Evolutionary conservation across 768 basidiomycete species (phyloP).

Genomic region (Phanerodontia chrysosporium): DNA sequence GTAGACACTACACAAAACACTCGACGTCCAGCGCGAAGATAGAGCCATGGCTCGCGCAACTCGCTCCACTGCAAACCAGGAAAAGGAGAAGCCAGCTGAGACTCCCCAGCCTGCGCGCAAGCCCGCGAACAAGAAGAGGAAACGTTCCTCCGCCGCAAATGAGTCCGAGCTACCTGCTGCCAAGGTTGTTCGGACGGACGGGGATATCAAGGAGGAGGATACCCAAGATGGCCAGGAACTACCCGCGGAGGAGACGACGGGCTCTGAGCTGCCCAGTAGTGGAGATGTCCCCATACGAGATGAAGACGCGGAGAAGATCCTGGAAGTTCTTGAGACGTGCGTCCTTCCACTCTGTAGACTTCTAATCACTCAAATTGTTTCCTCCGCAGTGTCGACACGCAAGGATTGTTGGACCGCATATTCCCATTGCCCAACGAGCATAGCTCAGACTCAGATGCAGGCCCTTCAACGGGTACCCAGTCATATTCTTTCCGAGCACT

Average conservation of each 20-base stretch:
- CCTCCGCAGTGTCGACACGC: constrained; percentile 56
- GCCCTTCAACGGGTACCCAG: constrained; percentile 18
- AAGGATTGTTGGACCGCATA: constrained; percentile 77
- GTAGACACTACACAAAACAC: constrained; percentile 12
- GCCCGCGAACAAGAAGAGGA: constrained; percentile 56
- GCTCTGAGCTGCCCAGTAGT: constrained; percentile 30
- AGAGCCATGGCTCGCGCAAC: constrained; percentile 70
- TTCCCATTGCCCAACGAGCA: constrained; percentile 50
- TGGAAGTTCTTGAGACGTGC: constrained; percentile 57
- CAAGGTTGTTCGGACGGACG: constrained; percentile 47
- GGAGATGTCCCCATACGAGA: constrained; percentile 46
- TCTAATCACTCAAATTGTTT: constrained; percentile 4
- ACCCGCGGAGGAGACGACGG: constrained; percentile 15
- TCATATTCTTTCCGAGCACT: constrained; percentile 52
- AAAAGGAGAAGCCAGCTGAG: constrained; percentile 31
- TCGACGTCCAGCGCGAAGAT: constrained; percentile 2
- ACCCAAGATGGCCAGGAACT: constrained; percentile 20
- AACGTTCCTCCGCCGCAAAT: constrained; percentile 47
- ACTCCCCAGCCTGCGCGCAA: constrained; percentile 27
- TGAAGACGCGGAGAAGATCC: constrained; percentile 47
- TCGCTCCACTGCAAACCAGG: constrained; percentile 51
- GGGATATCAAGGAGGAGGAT: constrained; percentile 29
- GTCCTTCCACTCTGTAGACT: constrained; percentile 17
- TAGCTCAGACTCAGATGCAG: constrained; percentile 24
- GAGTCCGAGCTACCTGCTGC: constrained; percentile 43